A percentile compares a stretch with the other conserved stretches of the same genome.
Conservation (phyloP, 768 basidiomycete genomes). For the Termitomyces sp. region DNA sequence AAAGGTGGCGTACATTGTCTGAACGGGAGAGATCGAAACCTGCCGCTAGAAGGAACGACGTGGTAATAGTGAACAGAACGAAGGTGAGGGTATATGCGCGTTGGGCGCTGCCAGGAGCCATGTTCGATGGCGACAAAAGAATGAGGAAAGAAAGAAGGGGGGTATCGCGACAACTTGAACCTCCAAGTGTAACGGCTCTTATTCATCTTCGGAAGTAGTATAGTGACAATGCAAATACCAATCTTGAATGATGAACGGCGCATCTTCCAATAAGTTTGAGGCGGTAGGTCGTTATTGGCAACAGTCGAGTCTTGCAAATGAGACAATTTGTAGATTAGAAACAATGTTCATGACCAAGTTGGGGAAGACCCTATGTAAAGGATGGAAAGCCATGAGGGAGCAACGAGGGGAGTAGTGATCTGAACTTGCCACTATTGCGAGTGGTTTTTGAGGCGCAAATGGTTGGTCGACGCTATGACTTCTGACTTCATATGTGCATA, state of each 20-base stretch:
- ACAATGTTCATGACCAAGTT: neutral
- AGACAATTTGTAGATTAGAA: neutral
- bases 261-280: neutral
- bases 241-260: conserved; percentile 8
- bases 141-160: neutral
- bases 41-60: conserved; percentile 5
- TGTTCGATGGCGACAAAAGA: conserved; percentile 3
- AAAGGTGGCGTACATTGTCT: conserved; percentile 28
- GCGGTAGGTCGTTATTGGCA: neutral
- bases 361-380: neutral
- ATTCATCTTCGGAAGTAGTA: neutral
- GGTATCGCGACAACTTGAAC: neutral
- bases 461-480: neutral
- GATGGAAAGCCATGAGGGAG: neutral
- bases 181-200: conserved; percentile 1
- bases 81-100: neutral
- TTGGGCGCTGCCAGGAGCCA: conserved; percentile 5
- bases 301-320: neutral
- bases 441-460: neutral
- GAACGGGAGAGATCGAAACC: conserved; percentile 30
- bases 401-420: neutral
- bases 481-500: neutral
- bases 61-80: neutral
- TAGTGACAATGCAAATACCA: neutral
- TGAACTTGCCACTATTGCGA: neutral